These are phyloP conservation scores for Akanthomyces lecanii DNA, from an alignment of 2,329 filamentous ascomycete species.

Conservation along the genomic window DNA sequence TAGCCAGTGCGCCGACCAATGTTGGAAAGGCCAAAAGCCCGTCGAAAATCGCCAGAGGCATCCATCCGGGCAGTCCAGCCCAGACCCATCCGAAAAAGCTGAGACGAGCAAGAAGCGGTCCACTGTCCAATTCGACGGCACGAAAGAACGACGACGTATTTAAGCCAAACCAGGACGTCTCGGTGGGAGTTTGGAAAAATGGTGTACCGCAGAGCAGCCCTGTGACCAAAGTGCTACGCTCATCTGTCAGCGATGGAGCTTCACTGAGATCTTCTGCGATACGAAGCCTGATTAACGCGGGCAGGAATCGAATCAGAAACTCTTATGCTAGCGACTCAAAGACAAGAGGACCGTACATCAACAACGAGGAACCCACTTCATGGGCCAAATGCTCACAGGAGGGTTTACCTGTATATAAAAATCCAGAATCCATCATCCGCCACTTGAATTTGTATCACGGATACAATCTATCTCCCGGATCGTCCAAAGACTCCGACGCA, in stretches of 20 bases:
- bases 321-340: background rate
- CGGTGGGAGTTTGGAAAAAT: constrained; percentile 11
- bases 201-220: constrained; percentile 10
- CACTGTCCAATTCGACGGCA: background rate
- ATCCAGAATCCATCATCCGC: constrained; percentile 2
- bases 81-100: background rate
- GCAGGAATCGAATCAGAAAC: constrained; percentile 5
- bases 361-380: background rate
- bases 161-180: background rate
- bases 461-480: background rate
- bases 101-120: constrained; percentile 7
- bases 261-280: constrained; percentile 14
- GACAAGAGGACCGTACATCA: background rate
- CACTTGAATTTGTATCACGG: constrained; percentile 7
- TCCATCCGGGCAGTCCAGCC: background rate
- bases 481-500: background rate
- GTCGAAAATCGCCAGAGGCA: background rate
- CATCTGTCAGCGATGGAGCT: constrained; percentile 12
- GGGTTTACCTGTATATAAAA: background rate
- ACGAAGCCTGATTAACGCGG: constrained; percentile 11
- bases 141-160: constrained; percentile 6
- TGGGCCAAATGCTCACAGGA: constrained; percentile 11
- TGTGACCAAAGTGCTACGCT: constrained; percentile 9
- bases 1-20: background rate
- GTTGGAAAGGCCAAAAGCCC: constrained; percentile 15